These are phyloP conservation scores for Mortierella sp. DNA, from an alignment of 371 early-diverging fungal genomes.

Conservation along the genomic window DNA sequence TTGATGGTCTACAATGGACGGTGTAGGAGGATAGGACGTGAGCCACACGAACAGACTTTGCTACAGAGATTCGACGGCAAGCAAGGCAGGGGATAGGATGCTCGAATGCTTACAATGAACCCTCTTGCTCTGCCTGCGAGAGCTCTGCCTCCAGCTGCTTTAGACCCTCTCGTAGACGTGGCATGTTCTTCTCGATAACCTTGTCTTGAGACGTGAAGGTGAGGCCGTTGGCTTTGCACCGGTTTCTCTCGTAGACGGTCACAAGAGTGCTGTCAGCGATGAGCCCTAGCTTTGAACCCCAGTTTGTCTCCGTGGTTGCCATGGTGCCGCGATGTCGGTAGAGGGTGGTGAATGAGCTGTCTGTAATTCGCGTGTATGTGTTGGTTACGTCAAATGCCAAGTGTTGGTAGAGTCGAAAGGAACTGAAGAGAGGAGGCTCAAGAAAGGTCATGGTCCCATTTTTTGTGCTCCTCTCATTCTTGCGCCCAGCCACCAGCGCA, in stretches of 20 bases:
- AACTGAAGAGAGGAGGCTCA: too few species aligned
- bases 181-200: constrained; percentile 66
- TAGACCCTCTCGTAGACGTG: constrained; percentile 65
- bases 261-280: constrained; percentile 72
- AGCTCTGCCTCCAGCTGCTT: constrained; percentile 67
- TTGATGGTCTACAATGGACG: constrained; percentile 57
- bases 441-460: too few species aligned
- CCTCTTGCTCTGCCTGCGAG: constrained; percentile 69
- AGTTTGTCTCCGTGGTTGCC: constrained; percentile 64
- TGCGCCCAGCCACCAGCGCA: too few species aligned
- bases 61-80: too few species aligned
- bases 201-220: constrained; percentile 68
- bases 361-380: too few species aligned
- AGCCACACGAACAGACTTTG: too few species aligned
- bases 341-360: too few species aligned
- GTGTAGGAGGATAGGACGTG: background rate
- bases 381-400: too few species aligned
- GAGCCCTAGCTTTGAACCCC: constrained; percentile 63
- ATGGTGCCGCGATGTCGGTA: too few species aligned
- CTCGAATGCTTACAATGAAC: constrained; percentile 57
- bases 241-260: constrained; percentile 70
- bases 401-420: too few species aligned
- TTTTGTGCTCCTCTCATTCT: too few species aligned
- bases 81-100: too few species aligned
- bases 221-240: constrained; percentile 65